phyloP scores from a whole-genome alignment of 148 eudicot genomes.

The Diospyros lotus region DNA sequence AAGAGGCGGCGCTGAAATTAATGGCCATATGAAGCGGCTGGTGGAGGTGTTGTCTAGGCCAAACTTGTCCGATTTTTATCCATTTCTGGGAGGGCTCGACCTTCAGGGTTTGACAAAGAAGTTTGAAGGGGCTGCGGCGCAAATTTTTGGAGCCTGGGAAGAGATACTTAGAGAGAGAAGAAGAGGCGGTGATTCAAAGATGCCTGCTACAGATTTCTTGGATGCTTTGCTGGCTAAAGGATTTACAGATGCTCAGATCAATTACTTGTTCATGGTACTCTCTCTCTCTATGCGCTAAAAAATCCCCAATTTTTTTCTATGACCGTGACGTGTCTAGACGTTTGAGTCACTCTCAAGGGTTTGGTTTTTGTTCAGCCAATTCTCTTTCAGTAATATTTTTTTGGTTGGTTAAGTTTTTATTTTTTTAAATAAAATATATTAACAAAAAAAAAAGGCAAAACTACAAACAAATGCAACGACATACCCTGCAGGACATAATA shows the following conservation, averaged over 20 bases:
- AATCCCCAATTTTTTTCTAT: no score
- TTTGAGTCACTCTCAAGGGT: no score
- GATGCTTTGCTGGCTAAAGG: constrained; percentile 13
- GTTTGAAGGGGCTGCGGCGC: not conserved
- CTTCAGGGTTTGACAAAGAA: constrained; percentile 15
- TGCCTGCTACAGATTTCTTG: not conserved
- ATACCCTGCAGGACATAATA: no score
- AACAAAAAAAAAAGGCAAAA: no score
- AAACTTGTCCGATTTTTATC: constrained; percentile 17
- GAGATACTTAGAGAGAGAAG: constrained; percentile 19
- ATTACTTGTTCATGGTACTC: not conserved
- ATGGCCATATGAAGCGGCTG: constrained; percentile 6
- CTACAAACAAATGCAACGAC: no score
- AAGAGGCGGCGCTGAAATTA: constrained; percentile 2
- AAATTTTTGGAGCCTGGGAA: constrained; percentile 15
- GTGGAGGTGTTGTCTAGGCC: not conserved
- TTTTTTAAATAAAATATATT: no score
- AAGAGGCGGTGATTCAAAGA: not conserved
- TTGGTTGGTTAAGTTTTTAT: no score
- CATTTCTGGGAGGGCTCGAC: constrained; percentile 15
- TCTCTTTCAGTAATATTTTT: no score
- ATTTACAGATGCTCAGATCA: constrained; percentile 9
- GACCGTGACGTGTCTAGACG: no score
- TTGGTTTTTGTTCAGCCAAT: no score
- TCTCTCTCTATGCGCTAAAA: not conserved